Evolutionary conservation across 768 basidiomycete species (phyloP), one percentile per base, ranked within the genome.

Genomic region (Suillus clintonianus): DNA sequence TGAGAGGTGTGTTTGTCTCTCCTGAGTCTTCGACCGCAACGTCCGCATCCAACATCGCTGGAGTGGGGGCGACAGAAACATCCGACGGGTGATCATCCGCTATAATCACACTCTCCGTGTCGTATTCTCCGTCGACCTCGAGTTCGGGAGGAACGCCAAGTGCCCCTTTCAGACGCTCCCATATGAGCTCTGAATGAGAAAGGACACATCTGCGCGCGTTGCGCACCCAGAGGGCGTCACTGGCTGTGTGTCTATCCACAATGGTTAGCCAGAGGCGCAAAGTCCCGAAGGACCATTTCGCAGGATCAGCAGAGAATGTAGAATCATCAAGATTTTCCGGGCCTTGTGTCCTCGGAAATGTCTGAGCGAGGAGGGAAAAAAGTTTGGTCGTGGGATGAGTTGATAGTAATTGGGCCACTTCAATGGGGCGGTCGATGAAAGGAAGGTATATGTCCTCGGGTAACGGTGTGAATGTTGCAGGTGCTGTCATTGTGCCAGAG

Each of bases 81-180:
- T 24, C 39, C 3, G 22, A 27, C 17, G 27, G 39, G 37, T 19
- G 19, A 41, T 80, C 81, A 11, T 78, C 80, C 11, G 77, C 80
- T 58, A 79, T 75, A 27, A 79, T 67, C 57, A 59, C 22, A 39
- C 64, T 70, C 43, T 66, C 64, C 5, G 68, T 70, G 22, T 74
- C 70, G 32, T 82, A 83, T 51, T 90, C 88, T 19, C 27, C 27
- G 10, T 41, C 56, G 37, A 87, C 76, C 67, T 93, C 89, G 24
- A 96, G 80, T 69, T 96, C 94, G 0, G 89, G 89, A 11, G 95
- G 94, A 5, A 95, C 89, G 5, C 95, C 95, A 2, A 97, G 80
- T 0, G 92, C 94, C 36, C 87, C 90, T 70, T 95, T 95, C 70
- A 96, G 80, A 62, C 94, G 85, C 74, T 96, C 94, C 95, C 95